These are phyloP conservation scores for Fusarium caatingaense DNA, from an alignment of 2,329 filamentous ascomycete genomes.

Conservation along the genomic window DNA sequence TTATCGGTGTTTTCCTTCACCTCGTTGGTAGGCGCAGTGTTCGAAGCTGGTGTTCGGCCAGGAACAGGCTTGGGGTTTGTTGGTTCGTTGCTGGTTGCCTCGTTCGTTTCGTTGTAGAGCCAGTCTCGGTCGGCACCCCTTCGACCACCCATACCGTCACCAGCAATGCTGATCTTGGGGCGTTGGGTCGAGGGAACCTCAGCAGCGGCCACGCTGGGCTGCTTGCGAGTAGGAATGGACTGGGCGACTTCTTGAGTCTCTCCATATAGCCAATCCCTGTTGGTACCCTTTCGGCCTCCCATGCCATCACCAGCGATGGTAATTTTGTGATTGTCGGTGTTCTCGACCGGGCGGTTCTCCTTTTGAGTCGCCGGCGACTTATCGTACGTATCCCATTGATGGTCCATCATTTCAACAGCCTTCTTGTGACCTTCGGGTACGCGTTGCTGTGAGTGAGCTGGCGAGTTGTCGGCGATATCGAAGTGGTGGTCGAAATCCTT, in stretches of 20 bases:
- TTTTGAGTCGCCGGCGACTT: constrained; percentile 65
- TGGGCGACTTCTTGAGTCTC: constrained; percentile 48
- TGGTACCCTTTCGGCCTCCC: constrained; percentile 68
- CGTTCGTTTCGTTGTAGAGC: constrained; percentile 64
- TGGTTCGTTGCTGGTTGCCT: constrained; percentile 32
- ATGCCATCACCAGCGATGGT: constrained; percentile 72
- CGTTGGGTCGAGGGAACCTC: constrained; percentile 32
- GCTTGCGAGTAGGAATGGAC: constrained; percentile 34
- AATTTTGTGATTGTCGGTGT: constrained; percentile 54
- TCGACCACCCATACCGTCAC: constrained; percentile 73
- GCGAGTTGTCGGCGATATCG: constrained; percentile 76
- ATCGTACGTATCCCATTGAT: constrained; percentile 69
- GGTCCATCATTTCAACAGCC: constrained; percentile 78
- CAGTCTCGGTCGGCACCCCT: constrained; percentile 65
- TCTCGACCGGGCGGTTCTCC: constrained; percentile 62
- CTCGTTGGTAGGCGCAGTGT: constrained; percentile 3
- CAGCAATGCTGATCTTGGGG: constrained; percentile 57
- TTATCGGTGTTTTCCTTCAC: constrained; percentile 31
- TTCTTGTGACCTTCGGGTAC: constrained; percentile 72
- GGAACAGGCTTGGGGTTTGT: constrained; percentile 46
- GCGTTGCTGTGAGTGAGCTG: constrained; percentile 58
- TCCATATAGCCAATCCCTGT: constrained; percentile 67
- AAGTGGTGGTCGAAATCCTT: constrained; percentile 86
- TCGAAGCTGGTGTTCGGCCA: constrained; percentile 50
- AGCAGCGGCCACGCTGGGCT: constrained; percentile 24